Evolutionary conservation across 768 basidiomycete genomes (phyloP).

Genomic region (Tricholoma matsutake): DNA sequence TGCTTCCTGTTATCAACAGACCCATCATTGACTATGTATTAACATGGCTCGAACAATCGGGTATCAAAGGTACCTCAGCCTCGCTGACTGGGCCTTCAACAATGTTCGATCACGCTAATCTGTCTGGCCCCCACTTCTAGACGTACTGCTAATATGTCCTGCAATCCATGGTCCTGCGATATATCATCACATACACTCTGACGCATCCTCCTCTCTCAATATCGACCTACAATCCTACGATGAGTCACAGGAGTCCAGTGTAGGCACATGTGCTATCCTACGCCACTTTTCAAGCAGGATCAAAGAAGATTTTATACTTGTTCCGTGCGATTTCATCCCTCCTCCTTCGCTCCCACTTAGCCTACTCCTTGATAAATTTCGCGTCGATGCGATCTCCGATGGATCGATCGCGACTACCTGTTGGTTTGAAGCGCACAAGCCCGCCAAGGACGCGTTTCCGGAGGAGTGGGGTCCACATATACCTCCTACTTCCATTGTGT

Average conservation of each 20-base stretch:
- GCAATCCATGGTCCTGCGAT: slow-evolving; percentile 69
- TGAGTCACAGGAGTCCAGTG: slow-evolving; percentile 60
- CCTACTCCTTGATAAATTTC: slow-evolving; percentile 75
- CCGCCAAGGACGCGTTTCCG: slow-evolving; percentile 51
- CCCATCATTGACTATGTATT: slow-evolving; percentile 84
- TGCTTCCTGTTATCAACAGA: slow-evolving; percentile 84
- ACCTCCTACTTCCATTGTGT: slow-evolving; percentile 53
- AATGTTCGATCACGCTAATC: slow-evolving; percentile 2
- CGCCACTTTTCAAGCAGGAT: slow-evolving; percentile 76
- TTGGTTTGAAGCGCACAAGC: slow-evolving; percentile 52
- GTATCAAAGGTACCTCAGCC: slow-evolving; percentile 63
- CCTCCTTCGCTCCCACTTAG: slow-evolving; percentile 70
- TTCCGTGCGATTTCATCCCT: slow-evolving; percentile 90
- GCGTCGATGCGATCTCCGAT: slow-evolving; percentile 64
- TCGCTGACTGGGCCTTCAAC: slow-evolving; percentile 1
- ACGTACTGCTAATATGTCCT: slow-evolving; percentile 86
- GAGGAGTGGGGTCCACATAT: slow-evolving; percentile 66
- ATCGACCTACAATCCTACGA: slow-evolving; percentile 83
- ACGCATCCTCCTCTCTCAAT: slow-evolving; percentile 52
- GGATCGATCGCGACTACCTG: slow-evolving; percentile 63
- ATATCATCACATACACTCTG: slow-evolving; percentile 83
- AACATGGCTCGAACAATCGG: slow-evolving; percentile 84
- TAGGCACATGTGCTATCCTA: slow-evolving; percentile 74
- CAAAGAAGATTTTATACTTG: slow-evolving; percentile 79
- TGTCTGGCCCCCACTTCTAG: slow-evolving; percentile 34